Evolutionary conservation across 345 rosid species (phyloP), one percentile per base, ranked within the genome.

Genomic region (Euphorbia pulcherrima): DNA sequence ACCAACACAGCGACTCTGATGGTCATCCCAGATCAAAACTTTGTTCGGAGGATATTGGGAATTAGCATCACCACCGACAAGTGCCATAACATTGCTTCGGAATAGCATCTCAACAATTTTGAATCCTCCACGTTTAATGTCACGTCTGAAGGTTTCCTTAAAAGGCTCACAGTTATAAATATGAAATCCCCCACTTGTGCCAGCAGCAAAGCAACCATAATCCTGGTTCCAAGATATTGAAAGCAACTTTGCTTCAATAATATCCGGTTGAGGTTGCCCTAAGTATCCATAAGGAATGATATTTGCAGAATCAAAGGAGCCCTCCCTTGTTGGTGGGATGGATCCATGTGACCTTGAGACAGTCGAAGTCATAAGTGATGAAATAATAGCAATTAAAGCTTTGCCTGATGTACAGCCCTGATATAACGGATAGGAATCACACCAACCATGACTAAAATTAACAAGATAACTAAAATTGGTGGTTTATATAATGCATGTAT

Each of bases 1-100:
- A 0, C 96, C 96, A 33, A 89, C 84, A 73, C 94, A 90, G 20
- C 92, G 83, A 33, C 92, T 80, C 72, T 85, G 94, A 59, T 90
- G 94, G 60, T 93, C 97, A 57, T 93, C 98, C 98, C 98, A 93
- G 58, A 93, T 87, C 94, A 93, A 87, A n/a, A 88, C 94, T 79
- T 87, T 93, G n/a, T 80, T 90, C 0, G 83, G 91, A 17, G 96
- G 84, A 57, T 85, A 94, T 53, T 88, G 86, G 16, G 99, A 96
- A 60, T 84, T 83, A n/a, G 89, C 75, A 13, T 97, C 99, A 6
- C 97, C 97, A n/a, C 97, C 99, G 1, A 92, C 93, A 5, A 95
- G 83, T 2, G 99, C 97, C n/a, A 95, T 71, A 54, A 95, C 87
- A 67, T 90, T 92, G 74, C 96, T 92, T 51, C 96, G 82, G 73